Conservation (phyloP, 805 yeast species). For the Candida rishiriensis region DNA sequence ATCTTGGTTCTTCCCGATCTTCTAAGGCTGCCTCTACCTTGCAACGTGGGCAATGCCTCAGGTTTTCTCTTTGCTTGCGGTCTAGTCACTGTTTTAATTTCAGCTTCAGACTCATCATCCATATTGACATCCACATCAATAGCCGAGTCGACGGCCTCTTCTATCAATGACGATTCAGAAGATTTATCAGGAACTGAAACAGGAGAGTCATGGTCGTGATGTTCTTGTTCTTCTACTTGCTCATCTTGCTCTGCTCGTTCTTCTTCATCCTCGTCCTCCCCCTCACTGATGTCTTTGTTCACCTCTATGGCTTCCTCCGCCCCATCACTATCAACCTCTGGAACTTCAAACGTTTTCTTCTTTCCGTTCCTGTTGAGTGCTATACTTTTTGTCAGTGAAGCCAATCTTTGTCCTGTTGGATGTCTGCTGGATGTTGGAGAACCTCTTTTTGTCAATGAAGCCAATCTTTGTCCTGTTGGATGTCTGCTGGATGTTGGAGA, state of each 20-base stretch:
- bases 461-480: slow-evolving; percentile 3
- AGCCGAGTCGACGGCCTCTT: neutral
- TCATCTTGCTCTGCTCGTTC: slow-evolving; percentile 7
- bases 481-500: too few species aligned
- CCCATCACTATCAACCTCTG: slow-evolving; percentile 5
- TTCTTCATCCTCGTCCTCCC: slow-evolving; percentile 9
- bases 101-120: slow-evolving; percentile 10
- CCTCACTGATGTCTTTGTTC: slow-evolving; percentile 9
- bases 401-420: slow-evolving; percentile 4
- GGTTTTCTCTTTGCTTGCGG: slow-evolving; percentile 5
- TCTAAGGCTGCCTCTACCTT: slow-evolving; percentile 36
- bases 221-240: slow-evolving; percentile 3
- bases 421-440: neutral
- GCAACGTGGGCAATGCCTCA: neutral
- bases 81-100: slow-evolving; percentile 12
- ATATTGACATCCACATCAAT: slow-evolving; percentile 6
- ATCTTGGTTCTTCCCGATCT: slow-evolving; percentile 63
- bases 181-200: slow-evolving; percentile 5
- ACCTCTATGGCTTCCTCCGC: slow-evolving; percentile 4
- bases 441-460: slow-evolving; percentile 25
- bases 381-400: slow-evolving; percentile 25
- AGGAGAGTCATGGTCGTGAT: slow-evolving; percentile 2
- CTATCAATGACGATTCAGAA: neutral
- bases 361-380: slow-evolving; percentile 21
- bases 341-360: slow-evolving; percentile 10